These are phyloP conservation scores for Neurospora sp. DNA, from an alignment of 2,329 filamentous ascomycete species.

Conservation along the genomic window DNA sequence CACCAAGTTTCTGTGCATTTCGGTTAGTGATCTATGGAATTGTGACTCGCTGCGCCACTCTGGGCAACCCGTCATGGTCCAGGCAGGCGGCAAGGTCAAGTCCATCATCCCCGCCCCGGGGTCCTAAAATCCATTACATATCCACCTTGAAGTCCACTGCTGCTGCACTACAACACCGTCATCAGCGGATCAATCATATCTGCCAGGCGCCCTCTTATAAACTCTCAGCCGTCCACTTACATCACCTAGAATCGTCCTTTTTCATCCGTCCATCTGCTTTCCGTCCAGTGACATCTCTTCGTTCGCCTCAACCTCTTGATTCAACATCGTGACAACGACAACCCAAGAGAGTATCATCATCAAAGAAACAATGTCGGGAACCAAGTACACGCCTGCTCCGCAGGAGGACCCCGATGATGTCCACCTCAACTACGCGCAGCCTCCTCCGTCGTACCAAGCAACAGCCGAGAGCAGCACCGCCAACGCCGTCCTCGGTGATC, in stretches of 20 bases:
- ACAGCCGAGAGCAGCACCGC: slow-evolving; percentile 45
- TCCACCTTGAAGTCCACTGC: not conserved
- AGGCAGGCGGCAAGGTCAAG: not conserved
- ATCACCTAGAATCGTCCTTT: not conserved
- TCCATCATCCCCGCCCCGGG: not conserved
- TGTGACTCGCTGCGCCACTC: not conserved
- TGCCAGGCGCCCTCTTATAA: not conserved
- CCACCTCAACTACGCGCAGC: slow-evolving; percentile 52
- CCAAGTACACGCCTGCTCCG: slow-evolving; percentile 76
- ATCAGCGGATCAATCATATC: not conserved
- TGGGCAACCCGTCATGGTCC: not conserved
- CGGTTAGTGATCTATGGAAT: not conserved
- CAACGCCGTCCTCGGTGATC: slow-evolving; percentile 34
- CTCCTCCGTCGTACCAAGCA: slow-evolving; percentile 71
- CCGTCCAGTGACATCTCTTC: not conserved
- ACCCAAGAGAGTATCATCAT: not conserved
- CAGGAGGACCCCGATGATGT: slow-evolving; percentile 82
- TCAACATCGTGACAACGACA: not conserved
- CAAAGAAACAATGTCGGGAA: slow-evolving; percentile 27
- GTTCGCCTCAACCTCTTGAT: not conserved
- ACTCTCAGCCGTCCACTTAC: not conserved
- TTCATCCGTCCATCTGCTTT: not conserved
- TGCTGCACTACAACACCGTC: not conserved
- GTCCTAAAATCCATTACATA: not conserved
- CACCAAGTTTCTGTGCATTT: not conserved